Conservation (phyloP, 2,329 filamentous ascomycete genomes). For the Rutstroemia sp. region DNA sequence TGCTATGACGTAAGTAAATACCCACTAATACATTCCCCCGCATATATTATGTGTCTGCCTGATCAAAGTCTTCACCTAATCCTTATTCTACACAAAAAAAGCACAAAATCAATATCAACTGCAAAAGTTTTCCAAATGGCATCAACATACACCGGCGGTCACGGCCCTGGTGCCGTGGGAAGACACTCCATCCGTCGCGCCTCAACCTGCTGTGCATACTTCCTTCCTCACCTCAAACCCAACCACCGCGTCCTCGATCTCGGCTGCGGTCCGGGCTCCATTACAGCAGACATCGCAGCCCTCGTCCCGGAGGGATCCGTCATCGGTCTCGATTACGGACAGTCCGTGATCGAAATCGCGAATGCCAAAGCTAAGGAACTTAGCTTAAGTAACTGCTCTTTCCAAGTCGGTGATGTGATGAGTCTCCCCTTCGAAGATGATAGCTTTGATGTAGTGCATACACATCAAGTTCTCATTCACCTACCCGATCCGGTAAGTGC, state of each 20-base stretch:
- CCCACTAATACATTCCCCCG: too few species aligned
- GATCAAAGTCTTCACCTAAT: too few species aligned
- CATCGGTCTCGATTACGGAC: background rate
- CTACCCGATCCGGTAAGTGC: background rate
- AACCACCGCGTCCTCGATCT: background rate
- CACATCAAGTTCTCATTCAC: constrained; percentile 6
- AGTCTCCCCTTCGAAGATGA: constrained; percentile 1
- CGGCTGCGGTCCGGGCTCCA: constrained; percentile 7
- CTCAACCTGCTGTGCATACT: constrained; percentile 3
- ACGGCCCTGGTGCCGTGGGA: background rate
- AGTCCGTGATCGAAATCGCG: background rate
- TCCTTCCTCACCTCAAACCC: background rate
- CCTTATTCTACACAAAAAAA: background rate
- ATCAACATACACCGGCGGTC: constrained; percentile 3
- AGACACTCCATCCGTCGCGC: constrained; percentile 5
- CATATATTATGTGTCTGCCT: too few species aligned
- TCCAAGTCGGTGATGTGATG: constrained; percentile 6
- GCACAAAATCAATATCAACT: background rate
- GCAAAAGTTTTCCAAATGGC: background rate
- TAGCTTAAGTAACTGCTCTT: background rate
- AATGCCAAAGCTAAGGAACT: background rate
- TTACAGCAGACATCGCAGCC: background rate
- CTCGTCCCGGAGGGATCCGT: background rate
- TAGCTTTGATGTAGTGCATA: constrained; percentile 7
- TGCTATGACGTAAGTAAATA: too few species aligned